These are phyloP conservation scores for Nothophoma quercina DNA, from an alignment of 2,329 filamentous ascomycete species.

Conservation along the genomic window DNA sequence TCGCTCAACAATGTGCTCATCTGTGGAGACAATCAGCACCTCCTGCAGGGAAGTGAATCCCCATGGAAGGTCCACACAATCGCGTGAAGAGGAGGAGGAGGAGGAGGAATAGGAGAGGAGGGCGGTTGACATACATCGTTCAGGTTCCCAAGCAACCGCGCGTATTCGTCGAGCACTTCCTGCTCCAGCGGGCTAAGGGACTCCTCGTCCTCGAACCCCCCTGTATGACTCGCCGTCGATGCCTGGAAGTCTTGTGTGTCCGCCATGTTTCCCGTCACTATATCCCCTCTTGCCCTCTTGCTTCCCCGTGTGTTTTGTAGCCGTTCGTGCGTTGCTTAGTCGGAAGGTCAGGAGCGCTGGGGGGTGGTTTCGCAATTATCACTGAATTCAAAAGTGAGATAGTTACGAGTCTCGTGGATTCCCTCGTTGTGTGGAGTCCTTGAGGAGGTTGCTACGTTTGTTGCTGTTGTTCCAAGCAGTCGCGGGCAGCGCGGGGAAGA, in stretches of 20 bases:
- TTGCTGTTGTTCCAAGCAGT: too few relatives aligned
- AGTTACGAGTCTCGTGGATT: too few relatives aligned
- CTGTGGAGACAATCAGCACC: slow-evolving; percentile 32
- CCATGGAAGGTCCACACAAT: too few relatives aligned
- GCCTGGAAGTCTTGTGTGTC: slow-evolving; percentile 21
- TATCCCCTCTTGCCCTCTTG: too few relatives aligned
- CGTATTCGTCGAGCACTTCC: slow-evolving; percentile 94
- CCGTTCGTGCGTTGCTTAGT: not conserved
- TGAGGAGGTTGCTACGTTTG: not conserved
- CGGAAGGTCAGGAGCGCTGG: too few relatives aligned
- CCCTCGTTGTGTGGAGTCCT: not conserved
- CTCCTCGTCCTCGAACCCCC: slow-evolving; percentile 29
- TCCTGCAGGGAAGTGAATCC: too few relatives aligned
- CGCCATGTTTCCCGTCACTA: slow-evolving; percentile 30
- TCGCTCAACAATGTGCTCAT: slow-evolving; percentile 68
- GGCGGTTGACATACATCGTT: slow-evolving; percentile 70
- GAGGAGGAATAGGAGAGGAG: not conserved
- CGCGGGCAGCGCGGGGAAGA: slow-evolving; percentile 29
- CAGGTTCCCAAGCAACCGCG: slow-evolving; percentile 85
- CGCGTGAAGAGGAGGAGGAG: not conserved
- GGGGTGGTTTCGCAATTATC: too few relatives aligned
- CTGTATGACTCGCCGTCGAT: slow-evolving; percentile 26
- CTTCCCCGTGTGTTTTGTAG: not conserved
- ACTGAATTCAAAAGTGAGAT: too few relatives aligned
- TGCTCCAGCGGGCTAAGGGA: slow-evolving; percentile 80